phyloP scores from a whole-genome alignment of 345 rosid genomes.

The Camelina laxa region DNA sequence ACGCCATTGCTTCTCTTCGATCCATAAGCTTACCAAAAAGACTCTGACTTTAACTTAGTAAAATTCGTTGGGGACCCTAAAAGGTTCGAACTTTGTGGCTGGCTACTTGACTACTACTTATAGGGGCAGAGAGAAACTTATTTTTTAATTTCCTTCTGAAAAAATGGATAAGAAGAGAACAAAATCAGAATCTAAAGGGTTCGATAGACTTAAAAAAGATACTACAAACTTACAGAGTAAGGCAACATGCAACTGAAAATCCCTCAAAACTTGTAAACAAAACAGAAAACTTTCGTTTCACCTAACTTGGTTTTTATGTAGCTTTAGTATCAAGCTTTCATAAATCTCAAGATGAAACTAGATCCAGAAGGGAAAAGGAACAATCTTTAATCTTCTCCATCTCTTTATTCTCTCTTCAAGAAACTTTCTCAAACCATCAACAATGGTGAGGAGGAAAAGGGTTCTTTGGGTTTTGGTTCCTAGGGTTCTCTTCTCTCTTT shows the following conservation, averaged over 20 bases:
- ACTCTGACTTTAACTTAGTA: constrained; percentile 20
- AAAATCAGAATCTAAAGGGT: constrained; percentile 36
- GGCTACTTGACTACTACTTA: constrained; percentile 11
- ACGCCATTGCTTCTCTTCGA: constrained; percentile 86
- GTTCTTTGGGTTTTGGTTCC: not conserved
- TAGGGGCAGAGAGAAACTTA: not conserved
- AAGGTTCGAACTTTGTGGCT: constrained; percentile 43
- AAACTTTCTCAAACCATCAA: constrained; percentile 25
- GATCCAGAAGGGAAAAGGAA: constrained; percentile 23
- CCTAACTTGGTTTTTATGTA: constrained; percentile 16
- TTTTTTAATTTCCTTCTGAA: not conserved
- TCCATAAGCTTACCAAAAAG: constrained; percentile 67
- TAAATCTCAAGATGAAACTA: constrained; percentile 3
- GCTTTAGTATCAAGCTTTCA: constrained; percentile 31
- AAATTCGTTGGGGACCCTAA: constrained; percentile 1
- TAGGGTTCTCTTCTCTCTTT: constrained; percentile 20
- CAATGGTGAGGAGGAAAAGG: constrained; percentile 34
- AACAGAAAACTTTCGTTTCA: constrained; percentile 15
- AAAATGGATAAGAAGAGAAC: constrained; percentile 34
- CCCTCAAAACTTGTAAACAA: constrained; percentile 47
- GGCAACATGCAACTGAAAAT: constrained; percentile 47
- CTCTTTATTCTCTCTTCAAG: constrained; percentile 13
- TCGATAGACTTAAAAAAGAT: constrained; percentile 28
- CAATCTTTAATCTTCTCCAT: not conserved
- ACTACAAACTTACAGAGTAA: constrained; percentile 31